Conservation (phyloP, 805 yeast species). For the Candida multigemmis region DNA sequence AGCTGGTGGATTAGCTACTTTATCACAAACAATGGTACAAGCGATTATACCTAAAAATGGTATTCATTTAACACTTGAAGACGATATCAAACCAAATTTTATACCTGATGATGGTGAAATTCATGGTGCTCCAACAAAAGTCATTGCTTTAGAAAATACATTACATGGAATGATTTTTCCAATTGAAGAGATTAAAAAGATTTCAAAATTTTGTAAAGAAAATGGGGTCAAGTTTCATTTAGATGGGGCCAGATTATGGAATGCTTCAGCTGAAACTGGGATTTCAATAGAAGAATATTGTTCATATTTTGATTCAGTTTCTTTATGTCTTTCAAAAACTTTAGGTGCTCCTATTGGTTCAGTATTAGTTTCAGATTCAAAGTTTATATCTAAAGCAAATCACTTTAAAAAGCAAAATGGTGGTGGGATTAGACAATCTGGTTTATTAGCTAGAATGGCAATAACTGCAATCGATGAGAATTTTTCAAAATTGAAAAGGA, state of each 20-base stretch:
- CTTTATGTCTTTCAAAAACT: conserved; percentile 82
- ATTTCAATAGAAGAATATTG: conserved; percentile 64
- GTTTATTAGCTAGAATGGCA: conserved; percentile 77
- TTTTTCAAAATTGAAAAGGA: conserved; percentile 42
- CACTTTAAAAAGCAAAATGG: conserved; percentile 90
- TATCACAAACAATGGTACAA: conserved; percentile 87
- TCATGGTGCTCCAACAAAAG: conserved; percentile 81
- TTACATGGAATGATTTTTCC: conserved; percentile 79
- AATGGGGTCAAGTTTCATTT: conserved; percentile 61
- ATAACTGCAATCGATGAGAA: conserved; percentile 67
- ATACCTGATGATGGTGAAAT: conserved; percentile 73
- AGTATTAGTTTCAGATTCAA: conserved; percentile 59
- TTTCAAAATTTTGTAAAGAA: conserved; percentile 59
- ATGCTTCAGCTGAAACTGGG: conserved; percentile 73
- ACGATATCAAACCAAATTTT: conserved; percentile 59
- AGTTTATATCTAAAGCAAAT: conserved; percentile 58
- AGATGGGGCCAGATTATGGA: conserved; percentile 95
- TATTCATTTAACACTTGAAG: conserved; percentile 68
- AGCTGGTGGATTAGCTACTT: conserved; percentile 85
- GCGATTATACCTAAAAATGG: conserved; percentile 79
- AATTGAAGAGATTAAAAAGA: conserved; percentile 62
- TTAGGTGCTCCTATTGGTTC: conserved; percentile 94
- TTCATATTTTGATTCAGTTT: conserved; percentile 75
- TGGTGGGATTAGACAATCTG: conserved; percentile 89
- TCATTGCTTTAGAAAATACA: conserved; percentile 83